Base-by-base conservation (phyloP, 768 basidiomycete species). In the Amyloporia xantha region DNA sequence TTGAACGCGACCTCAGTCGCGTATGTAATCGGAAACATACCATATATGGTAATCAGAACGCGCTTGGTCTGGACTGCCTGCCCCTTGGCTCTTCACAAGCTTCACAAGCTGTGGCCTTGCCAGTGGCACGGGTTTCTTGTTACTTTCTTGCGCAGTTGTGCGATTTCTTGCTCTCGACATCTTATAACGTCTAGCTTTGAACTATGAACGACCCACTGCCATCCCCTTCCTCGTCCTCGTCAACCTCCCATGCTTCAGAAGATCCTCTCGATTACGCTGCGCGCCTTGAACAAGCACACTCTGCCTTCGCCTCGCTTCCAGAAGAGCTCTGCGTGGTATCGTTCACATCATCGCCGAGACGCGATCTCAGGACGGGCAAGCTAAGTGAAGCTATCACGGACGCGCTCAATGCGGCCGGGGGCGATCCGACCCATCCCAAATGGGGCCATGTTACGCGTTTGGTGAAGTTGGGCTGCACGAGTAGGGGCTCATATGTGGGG, bases 371-470 rank as follows among this genome's bases (percentile, higher is more conserved):
- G 47, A 49, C 66, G 45, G 59, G 68, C 38, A 38, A 51, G 3
- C 54, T 74, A 21, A 67, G 64, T 36, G 59, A 61, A 30, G 59
- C 61, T 35, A 62, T 78, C 4, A 40, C 58, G 21, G 62, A 67
- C 15, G 68, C 73, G 1, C 59, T 73, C 19, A 45, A 60, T 2
- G 51, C 62, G 19, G 66, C 74, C 5, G 62, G 60, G 19, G 65
- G 67, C 12, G 69, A 75, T 42, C 62, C 74, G 3, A 61, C 71
- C 0, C 65, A 70, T 38, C 73, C 74, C 26, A 73, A 72, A 52
- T 81, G 79, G 79, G 63, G 66, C 1, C 59, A 68, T 21, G 51
- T 79, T 1, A 64, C 63, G 12, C 65, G 67, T 33, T 52, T 71
- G 28, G 55, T 78, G 48, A 69, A 65, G 46, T 59, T 76, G 49